A percentile compares a stretch with the other conserved stretches of the same genome.
Evolutionary conservation across 2,329 filamentous ascomycete genomes (phyloP).

Genomic region (Botryotinia narcissicola): DNA sequence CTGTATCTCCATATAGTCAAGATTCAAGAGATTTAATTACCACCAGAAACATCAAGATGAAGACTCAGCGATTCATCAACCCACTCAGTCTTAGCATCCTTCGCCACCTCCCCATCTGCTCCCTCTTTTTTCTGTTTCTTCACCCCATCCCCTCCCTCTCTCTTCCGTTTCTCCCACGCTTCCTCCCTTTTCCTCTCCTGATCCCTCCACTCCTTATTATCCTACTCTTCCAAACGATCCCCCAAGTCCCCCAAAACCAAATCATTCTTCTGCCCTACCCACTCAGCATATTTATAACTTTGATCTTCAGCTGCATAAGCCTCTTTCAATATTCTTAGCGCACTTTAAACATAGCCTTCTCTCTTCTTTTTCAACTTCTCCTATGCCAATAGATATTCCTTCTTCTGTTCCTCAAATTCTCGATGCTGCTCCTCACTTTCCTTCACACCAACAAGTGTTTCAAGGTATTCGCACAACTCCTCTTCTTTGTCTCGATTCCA

Average conservation of each 20-base stretch:
- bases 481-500: not conserved
- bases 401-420: not conserved
- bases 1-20: no score
- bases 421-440: not conserved
- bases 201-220: not conserved
- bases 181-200: not conserved
- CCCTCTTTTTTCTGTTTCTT: no score
- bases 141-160: no score
- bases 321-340: no score
- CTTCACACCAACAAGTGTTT: not conserved
- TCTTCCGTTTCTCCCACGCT: not conserved
- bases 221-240: not conserved
- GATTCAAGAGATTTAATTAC: no score
- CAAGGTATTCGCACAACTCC: not conserved
- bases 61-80: not conserved
- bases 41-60: not conserved
- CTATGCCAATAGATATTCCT: rapidly evolving
- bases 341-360: no score
- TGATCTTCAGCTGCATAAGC: no score
- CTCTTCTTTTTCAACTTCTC: not conserved
- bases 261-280: not conserved
- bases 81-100: no score
- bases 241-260: not conserved
- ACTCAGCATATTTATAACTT: not conserved
- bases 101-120: no score